Evolutionary conservation across 768 basidiomycete genomes (phyloP).

Genomic region (Kwoniella europaea): DNA sequence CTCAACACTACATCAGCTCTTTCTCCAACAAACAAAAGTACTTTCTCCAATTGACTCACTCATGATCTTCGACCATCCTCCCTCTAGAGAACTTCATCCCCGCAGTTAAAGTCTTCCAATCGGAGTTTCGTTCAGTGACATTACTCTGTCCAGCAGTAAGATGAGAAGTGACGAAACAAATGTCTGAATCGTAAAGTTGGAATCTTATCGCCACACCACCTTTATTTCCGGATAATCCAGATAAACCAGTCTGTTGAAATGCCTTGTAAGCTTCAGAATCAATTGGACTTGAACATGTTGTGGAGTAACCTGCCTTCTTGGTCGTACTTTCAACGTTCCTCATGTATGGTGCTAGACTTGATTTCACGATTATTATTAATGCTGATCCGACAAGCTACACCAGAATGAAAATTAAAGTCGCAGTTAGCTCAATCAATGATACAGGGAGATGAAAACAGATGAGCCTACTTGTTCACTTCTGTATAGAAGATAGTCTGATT

Average conservation of each 20-base stretch:
- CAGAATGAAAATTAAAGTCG: slow-evolving; percentile 18
- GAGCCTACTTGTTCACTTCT: slow-evolving; percentile 82
- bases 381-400: slow-evolving; percentile 90
- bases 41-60: slow-evolving; percentile 64
- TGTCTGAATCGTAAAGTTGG: slow-evolving; percentile 85
- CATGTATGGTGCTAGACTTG: slow-evolving; percentile 75
- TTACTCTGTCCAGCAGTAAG: slow-evolving; percentile 94
- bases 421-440: not conserved
- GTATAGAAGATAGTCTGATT: slow-evolving; percentile 77
- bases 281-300: not conserved
- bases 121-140: slow-evolving; percentile 85
- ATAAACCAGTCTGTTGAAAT: slow-evolving; percentile 60
- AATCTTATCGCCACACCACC: slow-evolving; percentile 93
- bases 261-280: slow-evolving; percentile 1
- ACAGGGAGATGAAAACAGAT: not conserved
- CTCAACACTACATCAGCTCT: not conserved
- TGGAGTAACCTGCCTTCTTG: slow-evolving; percentile 71
- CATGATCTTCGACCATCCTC: slow-evolving; percentile 83
- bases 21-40: not conserved
- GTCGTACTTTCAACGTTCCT: slow-evolving; percentile 90
- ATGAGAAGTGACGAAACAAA: slow-evolving; percentile 95
- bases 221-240: slow-evolving; percentile 81
- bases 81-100: slow-evolving; percentile 88
- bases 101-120: slow-evolving; percentile 83
- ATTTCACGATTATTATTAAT: slow-evolving; percentile 79